These are phyloP conservation scores for Fusarium sp. DNA, from an alignment of 2,329 filamentous ascomycete species.

Conservation along the genomic window DNA sequence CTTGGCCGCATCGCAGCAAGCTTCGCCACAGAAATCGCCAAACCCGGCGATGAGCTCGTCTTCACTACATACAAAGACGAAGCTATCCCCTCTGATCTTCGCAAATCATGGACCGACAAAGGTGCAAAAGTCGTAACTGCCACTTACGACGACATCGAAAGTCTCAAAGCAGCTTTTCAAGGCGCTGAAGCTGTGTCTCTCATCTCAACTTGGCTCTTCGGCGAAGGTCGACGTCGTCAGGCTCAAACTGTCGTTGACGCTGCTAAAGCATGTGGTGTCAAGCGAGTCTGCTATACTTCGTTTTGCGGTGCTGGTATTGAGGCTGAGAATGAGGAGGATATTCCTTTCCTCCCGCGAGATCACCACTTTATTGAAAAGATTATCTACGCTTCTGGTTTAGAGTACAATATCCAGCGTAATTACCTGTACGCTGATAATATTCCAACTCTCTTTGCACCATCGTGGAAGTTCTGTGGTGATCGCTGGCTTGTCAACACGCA, in stretches of 20 bases:
- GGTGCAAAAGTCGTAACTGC: slow-evolving; percentile 37
- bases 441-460: slow-evolving; percentile 35
- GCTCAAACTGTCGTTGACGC: slow-evolving; percentile 38
- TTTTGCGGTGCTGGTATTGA: slow-evolving; percentile 42
- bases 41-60: slow-evolving; percentile 39
- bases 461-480: slow-evolving; percentile 42
- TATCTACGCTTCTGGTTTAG: slow-evolving; percentile 37
- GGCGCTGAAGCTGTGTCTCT: slow-evolving; percentile 43
- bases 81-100: slow-evolving; percentile 25
- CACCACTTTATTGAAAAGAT: slow-evolving; percentile 42
- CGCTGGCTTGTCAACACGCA: slow-evolving; percentile 40
- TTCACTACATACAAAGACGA: slow-evolving; percentile 42
- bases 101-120: slow-evolving; percentile 35
- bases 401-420: slow-evolving; percentile 43
- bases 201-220: slow-evolving; percentile 44
- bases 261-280: slow-evolving; percentile 40
- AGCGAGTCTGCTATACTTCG: slow-evolving; percentile 42
- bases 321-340: slow-evolving; percentile 42
- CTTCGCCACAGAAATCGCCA: slow-evolving; percentile 38
- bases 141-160: slow-evolving; percentile 40
- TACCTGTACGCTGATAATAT: slow-evolving; percentile 43
- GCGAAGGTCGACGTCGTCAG: slow-evolving; percentile 37
- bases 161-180: slow-evolving; percentile 39
- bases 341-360: slow-evolving; percentile 42
- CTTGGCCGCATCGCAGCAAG: slow-evolving; percentile 40